phyloP scores from a whole-genome alignment of 257 asterid species.

The Asclepias syriaca region DNA sequence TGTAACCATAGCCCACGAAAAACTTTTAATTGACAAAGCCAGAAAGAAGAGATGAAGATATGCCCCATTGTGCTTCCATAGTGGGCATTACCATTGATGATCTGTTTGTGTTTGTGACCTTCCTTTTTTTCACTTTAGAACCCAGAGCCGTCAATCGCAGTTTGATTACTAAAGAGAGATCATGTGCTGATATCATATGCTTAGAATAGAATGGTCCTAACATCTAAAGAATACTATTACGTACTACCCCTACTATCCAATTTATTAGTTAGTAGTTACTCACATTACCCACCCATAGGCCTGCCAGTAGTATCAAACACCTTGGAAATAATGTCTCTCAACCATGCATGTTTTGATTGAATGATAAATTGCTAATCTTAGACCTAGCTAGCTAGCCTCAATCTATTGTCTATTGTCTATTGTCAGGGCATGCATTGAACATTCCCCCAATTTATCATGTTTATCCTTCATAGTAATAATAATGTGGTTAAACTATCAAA shows the following conservation, averaged over 20 bases:
- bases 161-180: conserved; percentile 5
- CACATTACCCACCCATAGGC: too few species aligned
- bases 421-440: conserved; percentile 1
- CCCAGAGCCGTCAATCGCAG: not conserved
- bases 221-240: not conserved
- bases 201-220: conserved; percentile 1
- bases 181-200: not conserved
- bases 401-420: not conserved
- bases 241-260: too few species aligned
- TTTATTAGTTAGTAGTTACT: too few species aligned
- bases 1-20: conserved; percentile 10
- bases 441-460: conserved; percentile 1
- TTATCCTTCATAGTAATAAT: not conserved
- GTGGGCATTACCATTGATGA: not conserved
- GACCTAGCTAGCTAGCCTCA: not conserved
- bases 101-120: not conserved
- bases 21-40: conserved; percentile 5
- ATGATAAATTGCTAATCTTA: not conserved
- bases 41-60: not conserved
- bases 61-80: conserved; percentile 14
- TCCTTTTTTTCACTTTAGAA: not conserved
- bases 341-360: not conserved
- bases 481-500: conserved; percentile 14
- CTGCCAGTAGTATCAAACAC: not conserved
- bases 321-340: not conserved